A percentile compares a stretch with the other conserved stretches of the same genome.
Evolutionary conservation across 495 filamentous ascomycete genomes (phyloP).

Genomic region (Jackrogersella multiformis): DNA sequence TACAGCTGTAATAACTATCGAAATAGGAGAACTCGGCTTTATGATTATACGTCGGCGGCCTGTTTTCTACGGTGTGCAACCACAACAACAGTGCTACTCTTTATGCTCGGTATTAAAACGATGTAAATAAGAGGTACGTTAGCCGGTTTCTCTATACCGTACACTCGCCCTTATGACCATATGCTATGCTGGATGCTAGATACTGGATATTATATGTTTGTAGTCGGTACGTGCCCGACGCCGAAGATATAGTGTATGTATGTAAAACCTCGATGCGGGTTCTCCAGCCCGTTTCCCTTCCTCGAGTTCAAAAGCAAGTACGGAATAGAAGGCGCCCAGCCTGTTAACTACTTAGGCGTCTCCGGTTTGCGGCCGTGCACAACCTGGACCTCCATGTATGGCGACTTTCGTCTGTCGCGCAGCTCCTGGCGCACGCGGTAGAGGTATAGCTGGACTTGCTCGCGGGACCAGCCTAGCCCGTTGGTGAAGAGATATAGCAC

Average conservation of each 20-base stretch:
- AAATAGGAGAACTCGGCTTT: slow-evolving; percentile 16
- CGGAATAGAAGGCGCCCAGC: not conserved
- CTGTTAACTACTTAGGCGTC: not conserved
- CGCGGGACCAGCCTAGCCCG: slow-evolving; percentile 42
- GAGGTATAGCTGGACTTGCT: slow-evolving; percentile 41
- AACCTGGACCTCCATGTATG: slow-evolving; percentile 34
- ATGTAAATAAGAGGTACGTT: not conserved
- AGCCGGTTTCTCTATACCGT: not conserved
- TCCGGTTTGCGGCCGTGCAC: slow-evolving; percentile 40
- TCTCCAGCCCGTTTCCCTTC: not conserved
- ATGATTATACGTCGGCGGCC: not conserved
- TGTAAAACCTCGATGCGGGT: not conserved
- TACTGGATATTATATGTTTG: slow-evolving; percentile 4
- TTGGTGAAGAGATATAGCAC: slow-evolving; percentile 40
- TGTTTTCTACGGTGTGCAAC: not conserved
- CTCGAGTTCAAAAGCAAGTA: too few species aligned
- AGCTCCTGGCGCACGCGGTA: slow-evolving; percentile 43
- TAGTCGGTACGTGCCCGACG: not conserved
- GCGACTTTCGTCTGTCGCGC: slow-evolving; percentile 34
- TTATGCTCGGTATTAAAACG: not conserved
- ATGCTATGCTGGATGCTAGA: slow-evolving; percentile 12
- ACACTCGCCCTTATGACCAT: not conserved
- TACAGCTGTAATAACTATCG: slow-evolving; percentile 8
- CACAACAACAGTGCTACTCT: not conserved
- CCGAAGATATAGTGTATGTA: too few species aligned